Percentiles rank a stretch among this genome's conserved stretches.
These are phyloP conservation scores for Cladosporium sp. DNA, from an alignment of 2,329 filamentous ascomycete genomes.

Conservation along the genomic window DNA sequence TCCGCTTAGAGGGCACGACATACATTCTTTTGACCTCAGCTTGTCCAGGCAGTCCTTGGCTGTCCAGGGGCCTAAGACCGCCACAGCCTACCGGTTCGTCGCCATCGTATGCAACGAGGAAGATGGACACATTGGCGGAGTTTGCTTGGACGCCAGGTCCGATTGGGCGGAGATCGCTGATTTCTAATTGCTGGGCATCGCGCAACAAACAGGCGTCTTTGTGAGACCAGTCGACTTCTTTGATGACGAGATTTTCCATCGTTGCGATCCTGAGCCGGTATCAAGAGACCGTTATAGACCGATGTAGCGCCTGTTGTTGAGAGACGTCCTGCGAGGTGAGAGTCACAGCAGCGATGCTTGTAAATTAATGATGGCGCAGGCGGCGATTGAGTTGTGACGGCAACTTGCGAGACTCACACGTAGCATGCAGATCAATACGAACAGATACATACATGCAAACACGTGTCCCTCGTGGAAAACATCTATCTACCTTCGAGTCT, in stretches of 20 bases:
- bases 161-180: background rate
- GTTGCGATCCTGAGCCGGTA: too few species aligned
- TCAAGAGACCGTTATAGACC: too few species aligned
- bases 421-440: background rate
- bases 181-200: constrained; percentile 7
- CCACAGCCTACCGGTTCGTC: constrained; percentile 6
- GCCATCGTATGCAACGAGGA: background rate
- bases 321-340: background rate
- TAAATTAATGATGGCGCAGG: background rate
- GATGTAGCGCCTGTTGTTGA: background rate
- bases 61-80: constrained; percentile 6
- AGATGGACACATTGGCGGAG: background rate
- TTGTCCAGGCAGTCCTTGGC: constrained; percentile 13
- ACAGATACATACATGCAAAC: too few species aligned
- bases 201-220: background rate
- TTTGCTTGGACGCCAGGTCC: background rate
- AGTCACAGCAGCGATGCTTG: background rate
- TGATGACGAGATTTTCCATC: too few species aligned
- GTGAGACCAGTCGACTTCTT: background rate
- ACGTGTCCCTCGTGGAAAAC: background rate
- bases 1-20: constrained; percentile 12
- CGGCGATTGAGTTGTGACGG: background rate
- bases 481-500: background rate
- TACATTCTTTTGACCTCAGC: constrained; percentile 17
- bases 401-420: background rate